Evolutionary conservation across 129 eudicot genomes (phyloP).

Genomic region (Tagetes erecta): DNA sequence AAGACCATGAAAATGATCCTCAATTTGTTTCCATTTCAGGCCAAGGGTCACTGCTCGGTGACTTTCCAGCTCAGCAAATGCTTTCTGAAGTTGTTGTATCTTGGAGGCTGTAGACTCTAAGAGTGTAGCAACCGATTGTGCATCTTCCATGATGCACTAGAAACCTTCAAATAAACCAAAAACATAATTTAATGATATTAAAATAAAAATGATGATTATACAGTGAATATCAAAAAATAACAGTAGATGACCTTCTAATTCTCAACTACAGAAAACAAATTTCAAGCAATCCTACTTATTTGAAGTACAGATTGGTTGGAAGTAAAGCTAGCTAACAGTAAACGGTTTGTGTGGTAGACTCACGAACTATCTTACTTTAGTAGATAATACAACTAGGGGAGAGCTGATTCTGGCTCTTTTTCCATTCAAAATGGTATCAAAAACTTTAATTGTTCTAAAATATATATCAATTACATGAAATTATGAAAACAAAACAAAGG

Average conservation of each 20-base stretch:
- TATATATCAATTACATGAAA: neutral
- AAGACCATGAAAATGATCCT: conserved; percentile 94
- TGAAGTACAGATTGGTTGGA: too few relatives aligned
- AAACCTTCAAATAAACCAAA: conserved; percentile 25
- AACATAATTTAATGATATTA: conserved; percentile 4
- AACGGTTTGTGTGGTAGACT: too few relatives aligned
- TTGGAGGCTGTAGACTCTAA: conserved; percentile 88
- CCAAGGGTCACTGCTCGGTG: conserved; percentile 89
- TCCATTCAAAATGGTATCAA: neutral
- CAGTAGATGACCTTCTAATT: too few relatives aligned
- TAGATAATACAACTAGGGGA: neutral
- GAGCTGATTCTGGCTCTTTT: neutral
- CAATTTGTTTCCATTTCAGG: conserved; percentile 95
- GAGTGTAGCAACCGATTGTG: conserved; percentile 66
- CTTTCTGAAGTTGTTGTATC: conserved; percentile 93
- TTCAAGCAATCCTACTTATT: too few relatives aligned
- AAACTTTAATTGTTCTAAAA: too few relatives aligned
- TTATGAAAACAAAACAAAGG: neutral
- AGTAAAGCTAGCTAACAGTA: too few relatives aligned
- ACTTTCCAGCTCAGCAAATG: conserved; percentile 97
- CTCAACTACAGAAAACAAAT: too few relatives aligned
- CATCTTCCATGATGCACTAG: conserved; percentile 69
- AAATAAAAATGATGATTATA: conserved; percentile 2
- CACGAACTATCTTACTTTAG: too few relatives aligned
- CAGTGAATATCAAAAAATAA: neutral